phyloP scores from a whole-genome alignment of 108 stramenopile genomes.

The Cyclotella sp. region DNA sequence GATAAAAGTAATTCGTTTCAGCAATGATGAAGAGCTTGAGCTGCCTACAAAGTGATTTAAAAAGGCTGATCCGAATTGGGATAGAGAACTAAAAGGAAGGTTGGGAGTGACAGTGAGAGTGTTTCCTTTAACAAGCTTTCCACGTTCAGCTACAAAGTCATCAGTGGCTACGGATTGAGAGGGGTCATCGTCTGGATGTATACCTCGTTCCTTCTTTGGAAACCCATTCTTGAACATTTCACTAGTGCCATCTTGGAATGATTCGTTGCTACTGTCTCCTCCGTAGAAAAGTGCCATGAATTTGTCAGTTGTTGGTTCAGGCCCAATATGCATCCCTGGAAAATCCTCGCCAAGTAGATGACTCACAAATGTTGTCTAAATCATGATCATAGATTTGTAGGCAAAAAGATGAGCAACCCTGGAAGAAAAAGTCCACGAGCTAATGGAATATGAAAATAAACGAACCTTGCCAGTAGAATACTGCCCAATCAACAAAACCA shows the following conservation, averaged over 20 bases:
- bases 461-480: constrained; percentile 83
- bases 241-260: background rate
- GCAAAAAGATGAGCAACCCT: background rate
- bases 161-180: constrained; percentile 30
- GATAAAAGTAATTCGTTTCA: constrained; percentile 75
- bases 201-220: constrained; percentile 3
- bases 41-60: constrained; percentile 63
- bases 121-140: constrained; percentile 77
- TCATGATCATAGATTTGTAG: background rate
- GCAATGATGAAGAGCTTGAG: constrained; percentile 44
- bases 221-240: constrained; percentile 26
- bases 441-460: background rate
- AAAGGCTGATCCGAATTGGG: constrained; percentile 78
- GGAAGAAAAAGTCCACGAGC: background rate
- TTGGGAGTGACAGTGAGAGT: constrained; percentile 82
- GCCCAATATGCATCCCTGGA: constrained; percentile 86
- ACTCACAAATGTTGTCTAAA: constrained; percentile 62
- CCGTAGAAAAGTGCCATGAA: constrained; percentile 65
- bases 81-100: constrained; percentile 65
- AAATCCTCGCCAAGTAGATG: constrained; percentile 63
- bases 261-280: constrained; percentile 27
- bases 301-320: constrained; percentile 74
- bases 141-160: constrained; percentile 23
- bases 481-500: constrained; percentile 87
- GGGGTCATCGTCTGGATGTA: constrained; percentile 4